Percentiles rank a stretch among this genome's conserved stretches.
Evolutionary conservation across 2,329 filamentous ascomycete species (phyloP).

Genomic region (Arthrobotrys entomopaga): DNA sequence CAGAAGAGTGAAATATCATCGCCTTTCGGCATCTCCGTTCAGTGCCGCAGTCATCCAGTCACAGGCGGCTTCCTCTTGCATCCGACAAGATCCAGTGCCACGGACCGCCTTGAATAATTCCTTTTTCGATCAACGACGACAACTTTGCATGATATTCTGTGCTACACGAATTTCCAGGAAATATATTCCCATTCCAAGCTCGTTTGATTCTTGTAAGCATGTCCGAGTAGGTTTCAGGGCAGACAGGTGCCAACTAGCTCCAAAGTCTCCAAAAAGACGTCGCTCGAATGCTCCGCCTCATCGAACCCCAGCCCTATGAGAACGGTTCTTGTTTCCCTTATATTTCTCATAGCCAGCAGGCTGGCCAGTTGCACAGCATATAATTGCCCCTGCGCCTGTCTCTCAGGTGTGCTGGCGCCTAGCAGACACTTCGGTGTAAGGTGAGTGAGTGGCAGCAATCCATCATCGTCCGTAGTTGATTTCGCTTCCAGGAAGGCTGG

Average conservation of each 20-base stretch:
- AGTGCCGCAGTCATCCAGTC: too few species aligned
- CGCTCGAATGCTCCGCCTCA: conserved; percentile 61
- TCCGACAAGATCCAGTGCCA: neutral
- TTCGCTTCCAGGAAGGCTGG: conserved; percentile 70
- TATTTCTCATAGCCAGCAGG: conserved; percentile 76
- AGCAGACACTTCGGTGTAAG: conserved; percentile 87
- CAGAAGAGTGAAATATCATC: conserved; percentile 18
- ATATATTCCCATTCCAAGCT: too few species aligned
- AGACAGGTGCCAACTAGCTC: conserved; percentile 71
- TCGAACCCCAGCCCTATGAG: conserved; percentile 70
- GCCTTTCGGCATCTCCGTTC: conserved; percentile 36
- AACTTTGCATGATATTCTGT: too few species aligned
- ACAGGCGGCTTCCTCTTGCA: conserved; percentile 26
- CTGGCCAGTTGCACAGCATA: conserved; percentile 90
- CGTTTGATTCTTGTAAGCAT: too few species aligned
- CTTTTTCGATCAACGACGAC: too few species aligned
- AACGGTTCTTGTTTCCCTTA: conserved; percentile 70
- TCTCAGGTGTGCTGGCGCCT: conserved; percentile 79
- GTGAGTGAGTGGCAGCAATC: conserved; percentile 78
- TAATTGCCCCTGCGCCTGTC: conserved; percentile 86
- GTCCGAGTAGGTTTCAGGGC: conserved; percentile 12
- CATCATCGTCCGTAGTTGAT: conserved; percentile 63
- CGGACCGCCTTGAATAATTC: too few species aligned
- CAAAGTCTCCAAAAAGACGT: conserved; percentile 64
- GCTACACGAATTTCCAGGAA: too few species aligned